Evolutionary conservation across 1,284 basidiomycete genomes (phyloP).

Genomic region (Melampsora americana): DNA sequence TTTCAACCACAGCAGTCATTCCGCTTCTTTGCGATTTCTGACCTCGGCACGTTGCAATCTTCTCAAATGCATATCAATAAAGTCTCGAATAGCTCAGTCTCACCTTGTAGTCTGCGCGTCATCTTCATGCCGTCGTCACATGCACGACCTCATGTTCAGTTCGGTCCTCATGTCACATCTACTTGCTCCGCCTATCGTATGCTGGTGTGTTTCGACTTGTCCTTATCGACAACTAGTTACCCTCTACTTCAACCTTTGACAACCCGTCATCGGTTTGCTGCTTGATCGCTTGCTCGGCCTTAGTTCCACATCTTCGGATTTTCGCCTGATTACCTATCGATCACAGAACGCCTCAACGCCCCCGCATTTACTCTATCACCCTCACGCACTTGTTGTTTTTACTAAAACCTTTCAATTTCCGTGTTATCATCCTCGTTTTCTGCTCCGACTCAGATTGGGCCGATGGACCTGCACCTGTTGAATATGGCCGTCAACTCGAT

Average conservation of each 20-base stretch:
- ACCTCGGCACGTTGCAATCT: not conserved
- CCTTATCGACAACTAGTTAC: not conserved
- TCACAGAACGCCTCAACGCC: too few relatives aligned
- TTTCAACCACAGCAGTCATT: not conserved
- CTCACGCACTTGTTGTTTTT: not conserved
- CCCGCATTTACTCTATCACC: not conserved
- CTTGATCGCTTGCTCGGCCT: not conserved
- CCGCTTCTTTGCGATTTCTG: not conserved
- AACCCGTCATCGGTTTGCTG: not conserved
- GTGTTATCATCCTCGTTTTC: not conserved
- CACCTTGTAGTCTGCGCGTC: not conserved
- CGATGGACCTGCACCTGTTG: constrained; percentile 9
- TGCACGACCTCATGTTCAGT: too few relatives aligned
- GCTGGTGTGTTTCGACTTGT: not conserved
- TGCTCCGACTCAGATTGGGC: constrained; percentile 11
- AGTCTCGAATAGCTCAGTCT: not conserved
- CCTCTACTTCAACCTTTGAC: not conserved
- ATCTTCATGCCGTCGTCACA: not conserved
- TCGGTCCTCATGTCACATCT: not conserved
- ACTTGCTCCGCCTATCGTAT: not conserved
- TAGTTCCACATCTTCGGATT: not conserved
- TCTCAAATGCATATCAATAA: too few relatives aligned
- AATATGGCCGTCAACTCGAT: constrained; percentile 1
- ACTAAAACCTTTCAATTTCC: not conserved
- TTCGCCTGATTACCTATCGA: too few relatives aligned